phyloP scores from a whole-genome alignment of 1,284 basidiomycete species.

The Naganishia sp. region DNA sequence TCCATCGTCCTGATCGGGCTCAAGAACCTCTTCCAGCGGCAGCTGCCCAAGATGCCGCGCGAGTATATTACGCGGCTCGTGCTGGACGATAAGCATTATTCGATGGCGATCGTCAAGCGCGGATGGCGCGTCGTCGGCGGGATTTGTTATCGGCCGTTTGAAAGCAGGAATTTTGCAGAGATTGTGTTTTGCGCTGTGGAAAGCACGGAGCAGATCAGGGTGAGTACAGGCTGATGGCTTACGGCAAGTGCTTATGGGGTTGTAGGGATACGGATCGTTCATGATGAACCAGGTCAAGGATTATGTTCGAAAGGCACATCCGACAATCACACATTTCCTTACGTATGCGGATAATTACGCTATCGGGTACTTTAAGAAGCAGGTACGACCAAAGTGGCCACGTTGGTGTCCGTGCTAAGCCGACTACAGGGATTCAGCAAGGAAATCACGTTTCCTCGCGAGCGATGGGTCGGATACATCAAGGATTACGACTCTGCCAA shows the following conservation, averaged over 20 bases:
- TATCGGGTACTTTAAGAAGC: slow-evolving; percentile 98
- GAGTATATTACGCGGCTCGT: slow-evolving; percentile 98
- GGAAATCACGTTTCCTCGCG: slow-evolving; percentile 86
- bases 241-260: neutral
- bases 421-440: slow-evolving; percentile 77
- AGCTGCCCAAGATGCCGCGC: slow-evolving; percentile 97
- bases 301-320: slow-evolving; percentile 79
- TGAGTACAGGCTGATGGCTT: slow-evolving; percentile 48
- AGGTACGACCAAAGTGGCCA: slow-evolving; percentile 51
- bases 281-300: slow-evolving; percentile 99
- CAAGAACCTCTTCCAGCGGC: slow-evolving; percentile 96
- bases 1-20: slow-evolving; percentile 87
- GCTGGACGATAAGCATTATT: slow-evolving; percentile 86
- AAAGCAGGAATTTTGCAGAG: slow-evolving; percentile 91
- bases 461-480: slow-evolving; percentile 98
- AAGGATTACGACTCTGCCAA: slow-evolving; percentile 99
- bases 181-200: slow-evolving; percentile 99
- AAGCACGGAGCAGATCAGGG: slow-evolving; percentile 95
- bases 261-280: slow-evolving; percentile 93
- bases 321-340: slow-evolving; percentile 84
- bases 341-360: slow-evolving; percentile 99
- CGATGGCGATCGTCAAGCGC: slow-evolving; percentile 90
- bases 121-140: slow-evolving; percentile 97
- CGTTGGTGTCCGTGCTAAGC: slow-evolving; percentile 15
- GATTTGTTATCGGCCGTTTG: slow-evolving; percentile 95